Evolutionary conservation across 345 rosid species (phyloP).

Genomic region (Combretum micranthum): DNA sequence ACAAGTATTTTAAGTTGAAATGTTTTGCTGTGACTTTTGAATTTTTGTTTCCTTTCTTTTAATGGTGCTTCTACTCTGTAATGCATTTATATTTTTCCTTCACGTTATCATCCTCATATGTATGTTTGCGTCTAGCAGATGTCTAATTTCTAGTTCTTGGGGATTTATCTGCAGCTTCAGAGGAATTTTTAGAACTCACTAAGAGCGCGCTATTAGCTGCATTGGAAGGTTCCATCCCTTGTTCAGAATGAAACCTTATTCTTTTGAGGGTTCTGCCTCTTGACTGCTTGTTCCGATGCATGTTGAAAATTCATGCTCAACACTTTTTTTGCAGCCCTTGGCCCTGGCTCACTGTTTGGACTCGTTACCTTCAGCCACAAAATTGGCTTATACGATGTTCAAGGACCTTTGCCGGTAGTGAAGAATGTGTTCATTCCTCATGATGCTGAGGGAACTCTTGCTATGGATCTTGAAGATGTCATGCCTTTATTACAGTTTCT

Average conservation of each 20-base stretch:
- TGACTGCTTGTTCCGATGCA: neutral
- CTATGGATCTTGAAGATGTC: conserved; percentile 81
- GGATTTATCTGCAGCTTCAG: conserved; percentile 58
- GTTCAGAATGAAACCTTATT: conserved; percentile 7
- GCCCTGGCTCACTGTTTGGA: conserved; percentile 85
- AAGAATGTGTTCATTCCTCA: conserved; percentile 82
- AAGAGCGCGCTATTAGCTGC: conserved; percentile 91
- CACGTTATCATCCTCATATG: too few species aligned
- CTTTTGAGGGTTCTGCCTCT: neutral
- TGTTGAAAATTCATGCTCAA: conserved; percentile 1
- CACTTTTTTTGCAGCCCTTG: conserved; percentile 50
- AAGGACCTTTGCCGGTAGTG: conserved; percentile 84
- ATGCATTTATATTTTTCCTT: too few species aligned
- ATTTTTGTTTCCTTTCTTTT: too few species aligned
- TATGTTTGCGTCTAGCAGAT: neutral
- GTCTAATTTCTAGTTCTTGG: neutral
- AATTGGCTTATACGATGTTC: conserved; percentile 90
- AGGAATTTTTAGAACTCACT: conserved; percentile 94
- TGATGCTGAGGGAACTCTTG: conserved; percentile 56
- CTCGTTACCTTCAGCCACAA: conserved; percentile 93
- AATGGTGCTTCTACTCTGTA: too few species aligned
- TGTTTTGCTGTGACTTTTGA: too few species aligned
- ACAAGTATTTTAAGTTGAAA: too few species aligned
- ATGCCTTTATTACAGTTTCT: conserved; percentile 87
- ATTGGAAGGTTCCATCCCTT: conserved; percentile 59